phyloP scores from a whole-genome alignment of 2,329 filamentous ascomycete species.

The Davidsoniella neocaledoniae region DNA sequence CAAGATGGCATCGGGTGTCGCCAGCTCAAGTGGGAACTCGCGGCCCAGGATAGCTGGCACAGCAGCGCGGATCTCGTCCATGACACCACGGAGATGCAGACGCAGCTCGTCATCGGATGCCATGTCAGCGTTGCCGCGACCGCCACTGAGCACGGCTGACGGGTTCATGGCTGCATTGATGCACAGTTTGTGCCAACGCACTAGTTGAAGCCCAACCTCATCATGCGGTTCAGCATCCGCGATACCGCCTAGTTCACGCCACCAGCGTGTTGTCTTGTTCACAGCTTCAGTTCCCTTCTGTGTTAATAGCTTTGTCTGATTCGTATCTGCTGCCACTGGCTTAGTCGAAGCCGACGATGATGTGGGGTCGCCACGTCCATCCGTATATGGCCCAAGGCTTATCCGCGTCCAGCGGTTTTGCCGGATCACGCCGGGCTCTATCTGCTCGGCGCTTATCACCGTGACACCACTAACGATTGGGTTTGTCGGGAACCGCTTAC shows the following conservation, averaged over 20 bases:
- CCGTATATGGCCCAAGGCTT: constrained; percentile 48
- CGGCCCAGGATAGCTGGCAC: constrained; percentile 45
- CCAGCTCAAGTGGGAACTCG: constrained; percentile 41
- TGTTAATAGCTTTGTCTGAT: constrained; percentile 17
- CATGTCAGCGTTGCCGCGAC: constrained; percentile 49
- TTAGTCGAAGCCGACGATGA: neutral
- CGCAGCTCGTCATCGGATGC: constrained; percentile 44
- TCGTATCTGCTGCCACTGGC: too few relatives aligned
- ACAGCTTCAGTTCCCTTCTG: constrained; percentile 26
- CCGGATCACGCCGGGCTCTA: constrained; percentile 40
- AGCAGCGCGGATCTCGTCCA: constrained; percentile 51
- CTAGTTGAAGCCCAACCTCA: constrained; percentile 49
- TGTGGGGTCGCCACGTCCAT: constrained; percentile 24
- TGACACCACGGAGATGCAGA: constrained; percentile 45
- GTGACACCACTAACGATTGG: constrained; percentile 53
- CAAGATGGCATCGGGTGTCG: constrained; percentile 44
- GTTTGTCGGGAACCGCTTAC: constrained; percentile 39
- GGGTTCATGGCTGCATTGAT: constrained; percentile 66
- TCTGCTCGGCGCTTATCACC: constrained; percentile 51
- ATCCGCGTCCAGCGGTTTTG: constrained; percentile 63
- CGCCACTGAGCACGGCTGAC: constrained; percentile 48
- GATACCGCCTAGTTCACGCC: constrained; percentile 39
- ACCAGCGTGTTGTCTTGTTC: constrained; percentile 33
- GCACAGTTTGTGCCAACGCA: constrained; percentile 61
- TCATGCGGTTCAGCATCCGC: constrained; percentile 47